phyloP scores from a whole-genome alignment of 768 basidiomycete genomes.

The Coprinopsis strossmayeri region DNA sequence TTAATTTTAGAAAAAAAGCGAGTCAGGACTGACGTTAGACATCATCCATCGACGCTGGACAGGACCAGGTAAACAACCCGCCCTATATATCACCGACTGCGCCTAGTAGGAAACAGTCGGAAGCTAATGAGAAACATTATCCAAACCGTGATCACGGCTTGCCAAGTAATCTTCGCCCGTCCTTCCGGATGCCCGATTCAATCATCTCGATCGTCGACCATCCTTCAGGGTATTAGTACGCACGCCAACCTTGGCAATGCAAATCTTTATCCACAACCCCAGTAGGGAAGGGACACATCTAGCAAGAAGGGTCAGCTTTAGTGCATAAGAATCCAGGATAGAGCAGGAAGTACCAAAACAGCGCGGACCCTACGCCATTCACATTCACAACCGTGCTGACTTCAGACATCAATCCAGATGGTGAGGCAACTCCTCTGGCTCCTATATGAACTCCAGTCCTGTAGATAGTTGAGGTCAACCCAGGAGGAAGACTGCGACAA shows the following conservation, averaged over 20 bases:
- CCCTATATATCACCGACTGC: too few relatives aligned
- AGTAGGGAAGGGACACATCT: background rate
- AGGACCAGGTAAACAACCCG: background rate
- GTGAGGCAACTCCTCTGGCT: background rate
- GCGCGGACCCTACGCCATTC: too few relatives aligned
- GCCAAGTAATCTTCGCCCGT: too few relatives aligned
- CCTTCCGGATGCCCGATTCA: too few relatives aligned
- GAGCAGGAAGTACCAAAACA: too few relatives aligned
- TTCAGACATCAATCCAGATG: background rate
- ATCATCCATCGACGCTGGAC: background rate
- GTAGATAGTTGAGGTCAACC: background rate
- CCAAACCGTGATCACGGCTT: too few relatives aligned
- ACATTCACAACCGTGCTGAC: background rate
- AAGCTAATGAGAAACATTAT: too few relatives aligned
- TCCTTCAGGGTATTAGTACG: too few relatives aligned
- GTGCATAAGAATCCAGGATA: too few relatives aligned
- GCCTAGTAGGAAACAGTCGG: too few relatives aligned
- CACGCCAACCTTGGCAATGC: background rate
- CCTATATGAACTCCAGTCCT: background rate
- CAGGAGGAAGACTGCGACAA: background rate
- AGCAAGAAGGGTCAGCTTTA: background rate
- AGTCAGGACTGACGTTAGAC: background rate
- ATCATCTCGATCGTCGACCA: too few relatives aligned
- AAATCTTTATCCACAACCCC: background rate
- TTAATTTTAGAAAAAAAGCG: conserved; percentile 7